Evolutionary conservation across 257 asterid genomes (phyloP).

Genomic region (Petrea volubilis): DNA sequence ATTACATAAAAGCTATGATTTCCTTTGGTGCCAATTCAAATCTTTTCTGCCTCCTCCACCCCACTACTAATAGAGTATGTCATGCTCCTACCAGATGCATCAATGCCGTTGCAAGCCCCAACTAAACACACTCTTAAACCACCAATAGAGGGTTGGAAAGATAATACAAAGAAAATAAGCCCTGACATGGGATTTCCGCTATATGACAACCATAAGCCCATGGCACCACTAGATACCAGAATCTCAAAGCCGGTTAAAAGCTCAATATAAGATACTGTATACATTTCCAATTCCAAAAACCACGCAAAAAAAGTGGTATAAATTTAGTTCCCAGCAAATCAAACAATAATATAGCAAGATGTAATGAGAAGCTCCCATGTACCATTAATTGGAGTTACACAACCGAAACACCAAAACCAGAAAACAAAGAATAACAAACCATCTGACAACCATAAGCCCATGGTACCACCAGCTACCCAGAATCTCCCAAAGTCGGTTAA

Average conservation of each 20-base stretch:
- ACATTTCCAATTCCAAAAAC: background rate
- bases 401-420: background rate
- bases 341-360: background rate
- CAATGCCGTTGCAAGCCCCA: background rate
- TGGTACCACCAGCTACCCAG: background rate
- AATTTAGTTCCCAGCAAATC: background rate
- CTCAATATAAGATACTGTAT: background rate
- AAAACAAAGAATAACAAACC: slow-evolving; percentile 47
- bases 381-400: background rate
- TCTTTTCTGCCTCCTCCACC: background rate
- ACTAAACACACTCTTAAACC: slow-evolving; percentile 1
- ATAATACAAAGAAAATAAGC: background rate
- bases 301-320: background rate
- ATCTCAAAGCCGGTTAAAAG: slow-evolving; percentile 2
- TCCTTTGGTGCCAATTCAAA: slow-evolving; percentile 11
- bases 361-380: background rate
- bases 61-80: background rate
- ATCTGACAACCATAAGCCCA: slow-evolving; percentile 53
- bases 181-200: background rate
- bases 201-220: background rate
- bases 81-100: background rate
- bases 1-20: background rate
- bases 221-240: background rate
- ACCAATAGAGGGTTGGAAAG: background rate
- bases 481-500: background rate